Base-by-base conservation (phyloP, 2,329 filamentous ascomycete species). In the Neocucurbitaria cava region DNA sequence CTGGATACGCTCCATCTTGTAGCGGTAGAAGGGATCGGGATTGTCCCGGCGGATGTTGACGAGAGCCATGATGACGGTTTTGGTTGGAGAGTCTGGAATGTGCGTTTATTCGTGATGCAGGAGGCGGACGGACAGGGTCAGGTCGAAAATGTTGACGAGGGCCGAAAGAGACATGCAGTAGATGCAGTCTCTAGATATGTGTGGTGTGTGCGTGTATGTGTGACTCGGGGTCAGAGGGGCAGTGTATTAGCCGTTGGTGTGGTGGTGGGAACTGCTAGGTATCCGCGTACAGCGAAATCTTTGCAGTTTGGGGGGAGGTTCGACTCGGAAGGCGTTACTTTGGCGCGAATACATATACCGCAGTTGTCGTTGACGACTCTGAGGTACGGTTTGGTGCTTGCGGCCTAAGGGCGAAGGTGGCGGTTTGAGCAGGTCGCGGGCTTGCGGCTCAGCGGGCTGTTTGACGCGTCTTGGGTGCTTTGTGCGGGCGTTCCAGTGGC, bases 341-440 rank as follows among this genome's bases (percentile, higher is more conserved):
- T 90, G 89, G 91, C 91, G 89, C 91, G 92, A 92, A 96, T 96
- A 96, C 92, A 96, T 96, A 96, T 90, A 96, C 92, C 89, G 82
- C 82, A 77, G 73, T 71, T 73, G 70, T 72, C 60, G 62, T 62
- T 59, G 57, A 60, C 60, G 64, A 59, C 64, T 57, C 57, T 61
- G 64, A 59, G 61, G 63, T 67, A 57, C 54, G 56, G 69, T 66
- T 66, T 68, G 63, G 64, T 73, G 70, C 62, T 59, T 61, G 65
- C 52, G 57, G 61, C 62, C 68, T 55, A 47, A 45, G 58, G 66
- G 66, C 66, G 44, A 59, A 60, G 57, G 71, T 73, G 73, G 72
- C 73, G 71, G 70, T 61, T 72, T 62, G 61, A 62, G 61, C 51
- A 65, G 58, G 70, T 65, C 68, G 68, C 64, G 58, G 61, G 61